These are phyloP conservation scores for Arabidopsis thaliana DNA, from an alignment of 345 rosid species.

Conservation along the genomic window DNA sequence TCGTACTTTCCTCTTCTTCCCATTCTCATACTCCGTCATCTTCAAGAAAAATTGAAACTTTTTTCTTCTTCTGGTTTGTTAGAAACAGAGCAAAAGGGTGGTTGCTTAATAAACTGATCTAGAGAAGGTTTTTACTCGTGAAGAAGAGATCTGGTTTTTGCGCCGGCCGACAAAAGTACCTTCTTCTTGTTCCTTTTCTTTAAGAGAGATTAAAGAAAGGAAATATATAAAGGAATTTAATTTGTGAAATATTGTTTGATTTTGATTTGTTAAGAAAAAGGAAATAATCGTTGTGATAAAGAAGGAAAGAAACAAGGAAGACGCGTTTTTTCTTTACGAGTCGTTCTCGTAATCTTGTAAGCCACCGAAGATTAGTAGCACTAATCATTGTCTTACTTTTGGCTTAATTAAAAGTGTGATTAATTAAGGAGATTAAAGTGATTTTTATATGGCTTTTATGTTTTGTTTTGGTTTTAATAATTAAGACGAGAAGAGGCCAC, in stretches of 20 bases:
- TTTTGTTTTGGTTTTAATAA: background rate
- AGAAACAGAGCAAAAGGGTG: constrained; percentile 6
- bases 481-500: constrained; percentile 30
- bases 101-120: constrained; percentile 31
- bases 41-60: constrained; percentile 8
- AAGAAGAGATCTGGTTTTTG: constrained; percentile 42
- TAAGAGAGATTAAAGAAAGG: constrained; percentile 16
- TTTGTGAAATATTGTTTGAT: background rate
- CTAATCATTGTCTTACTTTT: constrained; percentile 25
- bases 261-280: background rate
- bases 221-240: background rate
- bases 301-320: constrained; percentile 25
- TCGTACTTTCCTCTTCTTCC: constrained; percentile 78
- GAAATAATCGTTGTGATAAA: constrained; percentile 20
- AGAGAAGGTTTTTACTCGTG: constrained; percentile 16
- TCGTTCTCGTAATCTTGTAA: background rate
- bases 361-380: constrained; percentile 38
- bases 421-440: constrained; percentile 21
- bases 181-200: constrained; percentile 2
- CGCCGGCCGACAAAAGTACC: constrained; percentile 43
- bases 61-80: background rate
- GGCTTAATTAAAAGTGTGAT: constrained; percentile 1
- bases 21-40: constrained; percentile 75
- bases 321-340: constrained; percentile 35
- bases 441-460: constrained; percentile 25